A percentile compares a stretch with the other conserved stretches of the same genome.
These are phyloP conservation scores for Fonsecaea erecta DNA, from an alignment of 2,329 filamentous ascomycete species.

Conservation along the genomic window DNA sequence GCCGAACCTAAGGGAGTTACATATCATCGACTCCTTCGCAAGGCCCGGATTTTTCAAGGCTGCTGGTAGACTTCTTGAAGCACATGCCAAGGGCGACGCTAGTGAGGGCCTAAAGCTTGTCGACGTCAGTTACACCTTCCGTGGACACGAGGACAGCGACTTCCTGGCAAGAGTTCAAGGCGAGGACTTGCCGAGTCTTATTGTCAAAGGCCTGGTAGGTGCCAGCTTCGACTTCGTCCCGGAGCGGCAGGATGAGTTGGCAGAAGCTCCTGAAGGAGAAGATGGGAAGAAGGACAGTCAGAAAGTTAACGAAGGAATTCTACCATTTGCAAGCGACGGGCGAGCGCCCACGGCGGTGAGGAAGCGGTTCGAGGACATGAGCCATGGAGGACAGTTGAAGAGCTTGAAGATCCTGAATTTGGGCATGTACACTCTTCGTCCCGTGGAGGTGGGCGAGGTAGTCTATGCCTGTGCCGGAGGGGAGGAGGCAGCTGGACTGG, in stretches of 20 bases:
- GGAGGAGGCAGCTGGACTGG: constrained; percentile 18
- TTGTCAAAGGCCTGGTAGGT: constrained; percentile 28
- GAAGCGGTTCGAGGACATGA: constrained; percentile 29
- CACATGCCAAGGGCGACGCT: constrained; percentile 15
- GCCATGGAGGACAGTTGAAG: constrained; percentile 16
- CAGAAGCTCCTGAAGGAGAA: background rate
- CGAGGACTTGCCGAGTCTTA: constrained; percentile 30
- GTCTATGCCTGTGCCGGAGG: constrained; percentile 29
- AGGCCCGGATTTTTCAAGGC: constrained; percentile 48
- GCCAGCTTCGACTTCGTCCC: constrained; percentile 32
- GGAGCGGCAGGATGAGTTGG: constrained; percentile 21
- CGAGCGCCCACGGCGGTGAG: constrained; percentile 29
- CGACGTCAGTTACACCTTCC: constrained; percentile 54
- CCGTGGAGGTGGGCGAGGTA: constrained; percentile 30
- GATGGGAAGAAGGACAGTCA: constrained; percentile 21
- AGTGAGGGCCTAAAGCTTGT: constrained; percentile 48
- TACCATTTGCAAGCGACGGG: constrained; percentile 35
- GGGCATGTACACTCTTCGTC: constrained; percentile 31
- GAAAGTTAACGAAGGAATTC: constrained; percentile 27
- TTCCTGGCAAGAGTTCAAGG: constrained; percentile 48
- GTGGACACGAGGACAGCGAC: constrained; percentile 49
- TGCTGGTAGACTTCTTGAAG: constrained; percentile 38
- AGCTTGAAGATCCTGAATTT: constrained; percentile 32
- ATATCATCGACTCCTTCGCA: constrained; percentile 55
- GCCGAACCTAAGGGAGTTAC: constrained; percentile 47